Conservation (phyloP, 805 yeast species). For the Kodamaea neixiangensis region DNA sequence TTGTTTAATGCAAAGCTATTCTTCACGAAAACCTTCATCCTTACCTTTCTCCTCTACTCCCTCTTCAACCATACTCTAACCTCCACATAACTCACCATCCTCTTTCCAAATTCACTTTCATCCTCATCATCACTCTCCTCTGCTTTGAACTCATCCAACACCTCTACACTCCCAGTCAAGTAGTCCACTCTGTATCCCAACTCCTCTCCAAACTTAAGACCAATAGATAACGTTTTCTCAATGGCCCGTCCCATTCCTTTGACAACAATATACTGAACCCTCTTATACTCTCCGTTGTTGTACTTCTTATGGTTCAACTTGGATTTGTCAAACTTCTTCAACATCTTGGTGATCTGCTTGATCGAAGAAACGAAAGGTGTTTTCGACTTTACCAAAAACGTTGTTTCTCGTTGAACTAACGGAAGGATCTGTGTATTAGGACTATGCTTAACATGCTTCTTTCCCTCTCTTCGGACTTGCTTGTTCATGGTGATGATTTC, state of each 20-base stretch:
- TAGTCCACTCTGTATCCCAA: constrained; percentile 56
- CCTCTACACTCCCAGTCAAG: constrained; percentile 63
- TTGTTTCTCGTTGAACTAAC: constrained; percentile 46
- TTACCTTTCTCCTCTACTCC: constrained; percentile 1
- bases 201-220: constrained; percentile 56
- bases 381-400: constrained; percentile 57
- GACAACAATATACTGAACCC: constrained; percentile 50
- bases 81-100: constrained; percentile 53
- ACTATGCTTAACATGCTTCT: constrained; percentile 48
- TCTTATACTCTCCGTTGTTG: constrained; percentile 38
- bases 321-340: constrained; percentile 43
- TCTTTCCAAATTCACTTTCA: constrained; percentile 36
- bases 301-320: constrained; percentile 22
- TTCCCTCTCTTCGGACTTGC: constrained; percentile 2
- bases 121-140: constrained; percentile 26
- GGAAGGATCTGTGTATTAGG: constrained; percentile 46
- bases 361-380: constrained; percentile 77
- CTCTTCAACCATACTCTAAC: constrained; percentile 36
- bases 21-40: too few relatives aligned
- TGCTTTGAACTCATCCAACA: constrained; percentile 64
- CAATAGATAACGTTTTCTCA: constrained; percentile 63
- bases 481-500: background rate
- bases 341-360: constrained; percentile 58
- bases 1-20: background rate
- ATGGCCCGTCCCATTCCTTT: constrained; percentile 76